Percentiles rank a stretch among this genome's conserved stretches.
phyloP scores from a whole-genome alignment of 371 early-diverging fungal species.

The Phascolomyces articulosus region DNA sequence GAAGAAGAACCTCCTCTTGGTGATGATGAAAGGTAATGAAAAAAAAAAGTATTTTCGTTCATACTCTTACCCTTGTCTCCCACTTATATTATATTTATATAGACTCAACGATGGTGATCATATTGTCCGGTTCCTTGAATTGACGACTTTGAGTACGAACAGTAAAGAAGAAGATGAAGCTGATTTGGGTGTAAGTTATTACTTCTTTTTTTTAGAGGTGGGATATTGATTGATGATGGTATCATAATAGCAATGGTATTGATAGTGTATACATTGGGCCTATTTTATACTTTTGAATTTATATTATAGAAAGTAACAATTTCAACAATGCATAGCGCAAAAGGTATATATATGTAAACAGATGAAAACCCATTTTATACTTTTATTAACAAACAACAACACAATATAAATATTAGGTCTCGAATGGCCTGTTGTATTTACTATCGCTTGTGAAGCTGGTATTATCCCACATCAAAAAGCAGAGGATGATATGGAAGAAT shows the following conservation, averaged over 20 bases:
- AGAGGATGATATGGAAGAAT: slow-evolving; percentile 37
- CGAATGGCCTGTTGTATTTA: slow-evolving; percentile 69
- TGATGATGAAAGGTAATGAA: too few relatives aligned
- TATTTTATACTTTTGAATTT: background rate
- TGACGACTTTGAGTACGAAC: slow-evolving; percentile 27
- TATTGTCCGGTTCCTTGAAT: slow-evolving; percentile 35
- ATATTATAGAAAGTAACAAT: slow-evolving; percentile 52
- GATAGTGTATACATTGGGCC: too few relatives aligned
- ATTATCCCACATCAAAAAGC: slow-evolving; percentile 46
- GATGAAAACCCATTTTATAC: background rate
- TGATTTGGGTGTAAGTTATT: slow-evolving; percentile 24
- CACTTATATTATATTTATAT: background rate
- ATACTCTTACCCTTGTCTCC: too few relatives aligned
- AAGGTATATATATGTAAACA: slow-evolving; percentile 26
- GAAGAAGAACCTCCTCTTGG: too few relatives aligned
- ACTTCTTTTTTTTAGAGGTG: too few relatives aligned
- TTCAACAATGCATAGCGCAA: slow-evolving; percentile 63
- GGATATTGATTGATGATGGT: background rate
- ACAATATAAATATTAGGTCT: slow-evolving; percentile 35
- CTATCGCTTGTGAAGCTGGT: slow-evolving; percentile 52
- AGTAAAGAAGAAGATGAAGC: slow-evolving; percentile 33
- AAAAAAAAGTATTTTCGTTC: too few relatives aligned
- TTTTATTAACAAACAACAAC: background rate
- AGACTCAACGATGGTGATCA: slow-evolving; percentile 12
- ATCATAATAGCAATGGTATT: too few relatives aligned